Evolutionary conservation across 441 rosid species (phyloP).

Genomic region (Gossypium davidsonii): DNA sequence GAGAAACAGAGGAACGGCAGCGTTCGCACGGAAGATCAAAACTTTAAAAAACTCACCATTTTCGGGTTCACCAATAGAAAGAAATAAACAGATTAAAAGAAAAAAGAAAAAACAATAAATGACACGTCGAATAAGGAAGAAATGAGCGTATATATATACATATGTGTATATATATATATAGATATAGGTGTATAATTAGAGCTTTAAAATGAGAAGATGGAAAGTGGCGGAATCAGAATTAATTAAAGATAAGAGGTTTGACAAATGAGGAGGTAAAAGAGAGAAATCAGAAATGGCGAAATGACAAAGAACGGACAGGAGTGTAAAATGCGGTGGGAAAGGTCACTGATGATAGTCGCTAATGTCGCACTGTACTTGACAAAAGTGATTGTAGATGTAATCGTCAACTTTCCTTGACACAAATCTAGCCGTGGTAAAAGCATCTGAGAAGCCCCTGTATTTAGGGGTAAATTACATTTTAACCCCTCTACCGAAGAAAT

Average conservation of each 20-base stretch:
- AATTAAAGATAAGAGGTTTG: not conserved
- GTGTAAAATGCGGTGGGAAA: slow-evolving; percentile 28
- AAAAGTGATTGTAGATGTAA: not conserved
- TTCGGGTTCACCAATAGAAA: not conserved
- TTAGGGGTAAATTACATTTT: too few relatives aligned
- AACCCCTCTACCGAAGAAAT: too few relatives aligned
- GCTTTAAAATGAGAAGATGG: not conserved
- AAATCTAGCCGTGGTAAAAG: too few relatives aligned
- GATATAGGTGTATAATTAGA: too few relatives aligned
- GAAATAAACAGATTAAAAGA: not conserved
- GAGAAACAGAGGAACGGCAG: not conserved
- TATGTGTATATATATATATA: too few relatives aligned
- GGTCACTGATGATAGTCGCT: not conserved
- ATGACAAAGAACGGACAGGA: not conserved
- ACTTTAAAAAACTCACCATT: not conserved
- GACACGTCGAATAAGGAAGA: not conserved
- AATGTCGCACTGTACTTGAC: not conserved
- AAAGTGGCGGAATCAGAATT: not conserved
- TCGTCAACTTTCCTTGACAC: not conserved
- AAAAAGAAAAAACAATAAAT: not conserved
- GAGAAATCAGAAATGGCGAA: not conserved
- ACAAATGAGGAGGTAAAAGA: not conserved
- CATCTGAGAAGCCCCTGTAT: too few relatives aligned
- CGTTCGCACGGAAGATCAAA: not conserved
- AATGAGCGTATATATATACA: not conserved